Evolutionary conservation across 2,329 filamentous ascomycete species (phyloP), one percentile per base, ranked within the genome.

Genomic region (Aspergillus eucalypticola): DNA sequence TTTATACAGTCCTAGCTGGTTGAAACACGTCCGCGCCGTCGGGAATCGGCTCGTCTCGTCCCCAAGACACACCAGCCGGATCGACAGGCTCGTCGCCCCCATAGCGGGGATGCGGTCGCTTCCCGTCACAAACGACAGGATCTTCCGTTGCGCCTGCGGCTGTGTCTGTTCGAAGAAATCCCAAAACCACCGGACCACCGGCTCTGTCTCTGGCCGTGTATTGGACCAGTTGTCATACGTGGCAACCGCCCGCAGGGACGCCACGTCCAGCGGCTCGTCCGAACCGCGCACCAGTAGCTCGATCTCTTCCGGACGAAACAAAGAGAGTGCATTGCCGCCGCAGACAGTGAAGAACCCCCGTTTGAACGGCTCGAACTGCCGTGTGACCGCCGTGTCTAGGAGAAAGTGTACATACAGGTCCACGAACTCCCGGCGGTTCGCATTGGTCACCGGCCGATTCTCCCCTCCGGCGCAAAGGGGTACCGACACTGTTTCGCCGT

Each of bases 331-430:
- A 71, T 95, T 96, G 38, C 92, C 91, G 38, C 90, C 90, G 71
- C 92, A 96, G 27, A 96, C 91, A 0, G 90, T 96, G 74, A 92
- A 97, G 76, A 97, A 97, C 0, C 93, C 93, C 57, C 92, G 86
- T 73, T 95, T 95, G 82, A 97, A 97, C 0, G 93, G 92, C 72
- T 96, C 92, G 65, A 96, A 97, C 71, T 96, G 92, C 42, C 91
- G 85, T 41, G 85, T 80, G 1, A 96, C 90, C 0, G 90, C 85
- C 6, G 83, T 87, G 68, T 96, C 92, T 10, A 97, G 85, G 8
- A 94, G 75, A 72, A 94, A 90, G 41, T 88, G 86, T 8, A 96
- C 85, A 71, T 96, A 96, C 2, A 92, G 81, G 66, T 94, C 89
- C 56, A 96, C 92, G 69, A 94, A 97, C 69, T 96, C 92, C 64